These are phyloP conservation scores for Blastobotrys niveus DNA, from an alignment of 1,139 yeast genomes.

Conservation along the genomic window DNA sequence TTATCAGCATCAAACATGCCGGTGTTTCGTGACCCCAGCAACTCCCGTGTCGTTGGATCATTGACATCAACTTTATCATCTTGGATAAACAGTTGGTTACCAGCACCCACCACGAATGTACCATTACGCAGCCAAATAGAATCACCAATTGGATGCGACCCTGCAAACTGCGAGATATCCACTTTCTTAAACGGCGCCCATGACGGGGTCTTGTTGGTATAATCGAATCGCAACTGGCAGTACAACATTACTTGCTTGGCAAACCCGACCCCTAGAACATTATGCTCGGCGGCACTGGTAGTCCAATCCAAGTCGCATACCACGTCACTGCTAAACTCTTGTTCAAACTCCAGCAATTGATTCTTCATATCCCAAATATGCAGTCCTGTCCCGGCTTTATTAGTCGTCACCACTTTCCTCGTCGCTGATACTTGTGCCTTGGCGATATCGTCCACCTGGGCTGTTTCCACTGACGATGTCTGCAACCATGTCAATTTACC, in stretches of 20 bases:
- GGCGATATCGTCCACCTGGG: slow-evolving; percentile 46
- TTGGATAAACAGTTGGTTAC: slow-evolving; percentile 80
- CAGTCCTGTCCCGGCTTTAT: slow-evolving; percentile 45
- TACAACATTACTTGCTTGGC: slow-evolving; percentile 52
- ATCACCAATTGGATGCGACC: slow-evolving; percentile 81
- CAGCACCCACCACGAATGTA: slow-evolving; percentile 74
- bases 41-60: slow-evolving; percentile 44
- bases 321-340: slow-evolving; percentile 35
- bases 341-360: slow-evolving; percentile 61
- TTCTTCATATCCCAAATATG: slow-evolving; percentile 73
- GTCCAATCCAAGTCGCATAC: slow-evolving; percentile 80
- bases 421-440: slow-evolving; percentile 69
- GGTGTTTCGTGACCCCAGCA: slow-evolving; percentile 29
- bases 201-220: slow-evolving; percentile 72
- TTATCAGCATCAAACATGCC: slow-evolving; percentile 27
- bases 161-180: slow-evolving; percentile 64
- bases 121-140: slow-evolving; percentile 82
- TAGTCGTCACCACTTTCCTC: slow-evolving; percentile 67
- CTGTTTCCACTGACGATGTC: slow-evolving; percentile 47
- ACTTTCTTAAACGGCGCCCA: slow-evolving; percentile 71
- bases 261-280: slow-evolving; percentile 77
- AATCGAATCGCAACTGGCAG: slow-evolving; percentile 82
- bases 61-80: slow-evolving; percentile 61
- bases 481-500: slow-evolving; percentile 45
- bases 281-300: slow-evolving; percentile 53